Base-by-base conservation (phyloP, 2,329 filamentous ascomycete genomes). In the Rhinocladiella similis region DNA sequence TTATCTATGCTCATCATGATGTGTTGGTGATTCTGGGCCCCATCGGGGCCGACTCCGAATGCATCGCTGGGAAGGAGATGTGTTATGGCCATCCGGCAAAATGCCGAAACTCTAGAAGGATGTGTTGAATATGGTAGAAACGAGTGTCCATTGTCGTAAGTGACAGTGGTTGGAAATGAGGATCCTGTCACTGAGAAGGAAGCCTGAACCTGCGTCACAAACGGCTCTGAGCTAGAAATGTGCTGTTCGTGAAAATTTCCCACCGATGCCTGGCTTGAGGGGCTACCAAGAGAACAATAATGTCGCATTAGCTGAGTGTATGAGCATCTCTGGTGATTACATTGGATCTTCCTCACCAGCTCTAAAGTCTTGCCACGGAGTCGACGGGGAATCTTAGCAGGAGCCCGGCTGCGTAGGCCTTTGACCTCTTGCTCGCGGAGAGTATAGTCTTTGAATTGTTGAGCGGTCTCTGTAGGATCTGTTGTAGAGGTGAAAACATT, bases 401-500 rank as follows among this genome's bases (percentile, higher is more conserved):
- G 39, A 38, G 48, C 53, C 49, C 29, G 29, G 14, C 48, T 48
- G 43, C 25, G 47, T 19, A 53, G 33, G 12, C 16, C 45, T 10
- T 12, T 29, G 56, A 97, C 93, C 67, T 97, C 93, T 10, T 89
- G 82, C 67, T 97, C 93, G 16, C 93, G 86, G 10, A 91, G 70
- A 0, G 88, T 92, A 68, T 96, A 96, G 70, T 96, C 91, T 67
- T 90, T 89, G 67, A 93, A 86, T 22, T 82, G 82, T 65, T 93
- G 88, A 0, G 83, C 77, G 0, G 87, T 93, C 66, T 89, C 83
- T 16, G 22, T 57, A 19, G 68, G 69, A 68, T 94, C 82, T 14
- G 88, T 80, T 3, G 77, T 74, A 4, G 86, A 89, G 0, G 86
- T 91, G 69, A 97, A 97, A n/a, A 88, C 91, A 71, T 97, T 99